Percentiles rank a stretch among this genome's conserved stretches.
Conservation (phyloP, 2,329 filamentous ascomycete genomes). For the Ophiocordyceps sinensis region DNA sequence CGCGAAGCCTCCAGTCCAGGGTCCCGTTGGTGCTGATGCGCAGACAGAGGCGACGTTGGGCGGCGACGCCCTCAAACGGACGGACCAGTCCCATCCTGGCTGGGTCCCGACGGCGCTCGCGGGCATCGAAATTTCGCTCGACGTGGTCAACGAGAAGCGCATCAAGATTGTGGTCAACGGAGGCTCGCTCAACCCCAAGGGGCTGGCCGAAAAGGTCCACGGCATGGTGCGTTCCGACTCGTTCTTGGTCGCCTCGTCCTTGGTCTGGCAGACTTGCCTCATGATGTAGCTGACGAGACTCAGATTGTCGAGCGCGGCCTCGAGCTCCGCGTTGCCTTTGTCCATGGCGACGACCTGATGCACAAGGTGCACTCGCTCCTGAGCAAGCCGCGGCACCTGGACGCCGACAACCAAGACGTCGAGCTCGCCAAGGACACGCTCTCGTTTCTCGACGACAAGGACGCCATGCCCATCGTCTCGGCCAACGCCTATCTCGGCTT, state of each 20-base stretch:
- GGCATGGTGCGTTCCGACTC: slow-evolving; percentile 8
- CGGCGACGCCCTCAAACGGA: slow-evolving; percentile 6
- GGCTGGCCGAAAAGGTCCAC: slow-evolving; percentile 23
- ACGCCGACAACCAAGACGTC: slow-evolving; percentile 7
- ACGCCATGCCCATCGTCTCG: slow-evolving; percentile 9
- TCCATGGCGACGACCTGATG: slow-evolving; percentile 23
- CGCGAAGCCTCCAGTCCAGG: background rate
- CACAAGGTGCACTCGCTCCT: slow-evolving; percentile 5
- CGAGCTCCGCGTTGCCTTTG: slow-evolving; percentile 19
- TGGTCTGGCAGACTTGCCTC: too few species aligned
- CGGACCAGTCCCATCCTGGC: slow-evolving; percentile 4
- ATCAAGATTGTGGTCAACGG: slow-evolving; percentile 44
- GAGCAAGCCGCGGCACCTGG: slow-evolving; percentile 7
- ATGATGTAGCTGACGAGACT: background rate
- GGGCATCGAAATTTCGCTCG: slow-evolving; percentile 10
- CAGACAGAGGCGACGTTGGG: slow-evolving; percentile 13
- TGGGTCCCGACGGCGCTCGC: slow-evolving; percentile 10
- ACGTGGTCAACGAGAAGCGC: slow-evolving; percentile 24
- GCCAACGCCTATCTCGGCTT: slow-evolving; percentile 37
- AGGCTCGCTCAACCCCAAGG: slow-evolving; percentile 38
- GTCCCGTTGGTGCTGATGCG: too few species aligned
- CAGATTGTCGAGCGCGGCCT: slow-evolving; percentile 12
- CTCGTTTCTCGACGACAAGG: slow-evolving; percentile 6
- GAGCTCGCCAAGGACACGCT: slow-evolving; percentile 5
- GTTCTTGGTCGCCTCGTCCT: too few species aligned